These are phyloP conservation scores for Microsporum audouinii DNA, from an alignment of 2,329 filamentous ascomycete species.

Conservation along the genomic window DNA sequence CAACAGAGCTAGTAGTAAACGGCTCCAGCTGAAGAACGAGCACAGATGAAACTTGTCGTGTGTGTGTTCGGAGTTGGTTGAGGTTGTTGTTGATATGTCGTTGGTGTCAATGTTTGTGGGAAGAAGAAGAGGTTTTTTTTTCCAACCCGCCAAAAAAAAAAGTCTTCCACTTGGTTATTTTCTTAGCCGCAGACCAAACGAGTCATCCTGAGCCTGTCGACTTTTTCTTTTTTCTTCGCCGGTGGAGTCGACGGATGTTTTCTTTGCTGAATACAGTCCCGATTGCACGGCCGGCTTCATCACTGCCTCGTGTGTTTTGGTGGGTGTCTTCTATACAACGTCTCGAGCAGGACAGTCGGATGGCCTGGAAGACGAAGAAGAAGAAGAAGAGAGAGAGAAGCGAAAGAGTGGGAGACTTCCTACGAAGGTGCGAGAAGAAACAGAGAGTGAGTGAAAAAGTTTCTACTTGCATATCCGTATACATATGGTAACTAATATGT, in stretches of 20 bases:
- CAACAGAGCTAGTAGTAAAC: not conserved
- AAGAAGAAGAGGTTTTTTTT: not conserved
- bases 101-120: not conserved
- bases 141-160: not conserved
- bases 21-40: not conserved
- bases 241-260: not conserved
- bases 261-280: not conserved
- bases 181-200: not conserved
- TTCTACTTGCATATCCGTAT: constrained; percentile 1
- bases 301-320: not conserved
- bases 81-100: not conserved
- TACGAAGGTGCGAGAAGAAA: not conserved
- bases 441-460: not conserved
- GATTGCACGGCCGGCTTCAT: not conserved
- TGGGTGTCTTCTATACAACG: not conserved
- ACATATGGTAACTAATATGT: constrained; percentile 3
- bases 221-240: not conserved
- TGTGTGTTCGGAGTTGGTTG: not conserved
- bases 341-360: not conserved
- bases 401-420: constrained; percentile 7
- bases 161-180: not conserved
- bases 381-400: constrained; percentile 6
- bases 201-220: not conserved
- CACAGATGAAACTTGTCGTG: not conserved
- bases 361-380: not conserved